These are phyloP conservation scores for Podospora didyma DNA, from an alignment of 495 filamentous ascomycete species.

Conservation along the genomic window DNA sequence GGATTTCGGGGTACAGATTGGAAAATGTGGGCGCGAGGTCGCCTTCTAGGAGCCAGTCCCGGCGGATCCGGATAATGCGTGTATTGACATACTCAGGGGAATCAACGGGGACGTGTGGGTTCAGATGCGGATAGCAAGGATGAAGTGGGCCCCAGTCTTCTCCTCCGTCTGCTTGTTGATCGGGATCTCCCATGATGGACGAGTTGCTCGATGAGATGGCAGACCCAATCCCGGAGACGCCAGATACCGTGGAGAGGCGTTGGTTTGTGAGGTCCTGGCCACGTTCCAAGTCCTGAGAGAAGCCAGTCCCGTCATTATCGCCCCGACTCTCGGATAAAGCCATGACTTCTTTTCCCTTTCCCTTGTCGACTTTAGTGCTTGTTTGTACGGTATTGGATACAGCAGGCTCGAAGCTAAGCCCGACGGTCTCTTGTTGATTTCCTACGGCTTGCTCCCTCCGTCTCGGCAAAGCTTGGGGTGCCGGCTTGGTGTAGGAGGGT, in stretches of 20 bases:
- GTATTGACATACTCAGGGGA: constrained; percentile 72
- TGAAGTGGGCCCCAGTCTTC: constrained; percentile 84
- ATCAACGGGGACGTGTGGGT: constrained; percentile 79
- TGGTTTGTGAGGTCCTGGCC: constrained; percentile 32
- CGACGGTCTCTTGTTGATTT: constrained; percentile 26
- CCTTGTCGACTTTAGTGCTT: constrained; percentile 18
- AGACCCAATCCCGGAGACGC: constrained; percentile 42
- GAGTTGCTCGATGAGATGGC: constrained; percentile 47
- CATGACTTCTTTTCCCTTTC: constrained; percentile 47
- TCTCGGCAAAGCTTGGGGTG: constrained; percentile 30
- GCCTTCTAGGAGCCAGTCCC: constrained; percentile 86
- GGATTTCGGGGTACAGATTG: constrained; percentile 91
- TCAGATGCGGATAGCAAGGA: constrained; percentile 88
- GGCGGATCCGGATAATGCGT: constrained; percentile 81
- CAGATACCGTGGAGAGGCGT: constrained; percentile 35
- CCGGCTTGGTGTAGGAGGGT: constrained; percentile 18
- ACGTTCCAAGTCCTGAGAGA: constrained; percentile 49
- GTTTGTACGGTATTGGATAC: constrained; percentile 7
- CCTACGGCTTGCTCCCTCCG: constrained; percentile 30
- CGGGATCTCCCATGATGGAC: constrained; percentile 51
- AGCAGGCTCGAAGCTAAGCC: constrained; percentile 29
- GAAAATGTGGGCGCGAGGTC: constrained; percentile 92
- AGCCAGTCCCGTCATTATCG: constrained; percentile 23
- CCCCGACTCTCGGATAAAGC: constrained; percentile 25
- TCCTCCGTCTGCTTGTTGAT: constrained; percentile 43